Base-by-base conservation (phyloP, 805 yeast species). In the Yamadazyma sp. region DNA sequence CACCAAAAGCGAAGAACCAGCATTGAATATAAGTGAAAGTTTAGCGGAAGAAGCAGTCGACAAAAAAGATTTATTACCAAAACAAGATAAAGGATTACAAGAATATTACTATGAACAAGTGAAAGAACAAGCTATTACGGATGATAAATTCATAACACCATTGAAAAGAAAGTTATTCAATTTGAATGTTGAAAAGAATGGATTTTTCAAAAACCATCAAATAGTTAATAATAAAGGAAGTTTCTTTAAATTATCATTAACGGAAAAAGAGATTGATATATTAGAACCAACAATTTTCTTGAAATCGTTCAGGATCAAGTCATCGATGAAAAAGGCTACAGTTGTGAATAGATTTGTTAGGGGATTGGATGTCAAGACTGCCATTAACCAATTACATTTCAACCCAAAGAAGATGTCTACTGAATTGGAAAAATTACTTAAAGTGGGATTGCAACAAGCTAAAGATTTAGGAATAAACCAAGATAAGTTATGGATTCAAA, bases 371-470 rank as follows among this genome's bases (percentile, higher is more conserved):
- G 78, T 86, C 23, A 76, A 79, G 48, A 76, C 75, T 27, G 98
- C 97, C 34, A 83, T 91, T 48, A 86, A 91, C 26, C 97, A 89
- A 64, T 80, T 89, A 49, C 97, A 91, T 60, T 91, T 91, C 69
- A 78, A 80, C 56, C 73, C 80, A 31, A 87, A 86, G 63, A 78
- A 82, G 50, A 75, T 88, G 59, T 76, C 94, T 21, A 73, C 81
- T 37, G 95, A 88, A 45, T 72, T 88, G 36, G 89, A 80, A 33
- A 83, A 78, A 43, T 63, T 89, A 60, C 70, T 91, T 43, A 78
- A 80, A 50, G 68, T 76, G 33, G 95, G 94, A 7, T 52, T 86
- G 22, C 70, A 75, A 30, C 87, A 86, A 51, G 87, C 89, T 15
- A 65, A 74, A 38, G 65, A 63, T 25, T 58, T 82, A 44, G 78